These are phyloP conservation scores for Helichrysum umbraculigerum DNA, from an alignment of 129 eudicot genomes.

Conservation along the genomic window DNA sequence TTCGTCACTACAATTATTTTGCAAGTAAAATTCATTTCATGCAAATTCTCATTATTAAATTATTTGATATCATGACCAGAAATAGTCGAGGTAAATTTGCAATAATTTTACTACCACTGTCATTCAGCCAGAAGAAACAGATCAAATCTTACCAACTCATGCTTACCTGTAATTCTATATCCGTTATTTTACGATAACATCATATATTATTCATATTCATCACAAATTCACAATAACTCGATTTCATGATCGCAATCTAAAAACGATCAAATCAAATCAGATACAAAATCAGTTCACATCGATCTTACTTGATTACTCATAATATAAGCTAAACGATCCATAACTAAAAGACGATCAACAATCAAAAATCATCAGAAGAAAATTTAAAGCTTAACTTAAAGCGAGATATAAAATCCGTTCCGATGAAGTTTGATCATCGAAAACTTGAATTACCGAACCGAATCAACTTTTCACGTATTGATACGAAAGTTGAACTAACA, in stretches of 20 bases:
- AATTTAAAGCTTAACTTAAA: conserved; percentile 4
- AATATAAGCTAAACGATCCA: conserved; percentile 1
- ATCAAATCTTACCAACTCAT: conserved; percentile 33
- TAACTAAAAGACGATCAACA: conserved; percentile 16
- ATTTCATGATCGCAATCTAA: background rate
- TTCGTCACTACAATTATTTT: too few relatives aligned
- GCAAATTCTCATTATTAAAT: background rate
- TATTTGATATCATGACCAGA: background rate
- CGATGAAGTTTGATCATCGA: background rate
- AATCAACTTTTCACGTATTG: background rate
- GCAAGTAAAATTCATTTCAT: too few relatives aligned
- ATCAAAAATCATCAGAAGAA: background rate
- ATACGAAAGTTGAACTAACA: conserved; percentile 9
- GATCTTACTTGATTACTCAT: conserved; percentile 2
- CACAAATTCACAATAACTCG: background rate
- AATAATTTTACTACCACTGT: conserved; percentile 11
- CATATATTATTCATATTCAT: background rate
- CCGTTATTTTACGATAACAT: background rate
- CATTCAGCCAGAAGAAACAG: conserved; percentile 25
- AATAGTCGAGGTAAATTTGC: background rate
- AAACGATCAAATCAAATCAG: background rate
- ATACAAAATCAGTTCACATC: conserved; percentile 15
- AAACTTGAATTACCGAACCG: background rate
- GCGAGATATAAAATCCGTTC: background rate
- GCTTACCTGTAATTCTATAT: conserved; percentile 3